Conservation (phyloP, 2,329 filamentous ascomycete species). For the Gnomoniopsis smithogilvyi region DNA sequence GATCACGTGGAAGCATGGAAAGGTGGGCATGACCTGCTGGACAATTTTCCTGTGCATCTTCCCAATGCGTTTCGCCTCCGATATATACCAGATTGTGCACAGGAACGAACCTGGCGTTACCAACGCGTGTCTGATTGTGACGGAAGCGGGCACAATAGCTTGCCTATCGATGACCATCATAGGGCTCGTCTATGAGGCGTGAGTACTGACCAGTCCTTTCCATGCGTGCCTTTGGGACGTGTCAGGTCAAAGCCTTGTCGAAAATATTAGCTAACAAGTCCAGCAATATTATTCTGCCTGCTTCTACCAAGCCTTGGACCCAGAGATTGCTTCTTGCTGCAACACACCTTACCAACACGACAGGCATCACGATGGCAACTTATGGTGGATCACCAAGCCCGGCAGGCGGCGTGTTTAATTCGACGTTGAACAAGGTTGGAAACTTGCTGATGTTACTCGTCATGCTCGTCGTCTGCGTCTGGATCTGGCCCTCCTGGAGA, state of each 20-base stretch:
- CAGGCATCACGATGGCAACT: constrained; percentile 19
- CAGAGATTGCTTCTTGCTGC: constrained; percentile 23
- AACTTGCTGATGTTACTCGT: constrained; percentile 23
- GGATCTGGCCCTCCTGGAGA: constrained; percentile 22
- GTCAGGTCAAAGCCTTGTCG: not conserved
- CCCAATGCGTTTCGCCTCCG: constrained; percentile 21
- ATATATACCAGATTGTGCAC: constrained; percentile 24
- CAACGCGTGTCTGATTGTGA: constrained; percentile 25
- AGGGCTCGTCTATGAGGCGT: constrained; percentile 28
- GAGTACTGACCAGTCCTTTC: not conserved
- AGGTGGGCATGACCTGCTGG: constrained; percentile 28
- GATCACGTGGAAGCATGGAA: constrained; percentile 28
- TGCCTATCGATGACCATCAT: constrained; percentile 2
- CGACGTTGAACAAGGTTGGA: constrained; percentile 19
- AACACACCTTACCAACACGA: constrained; percentile 22
- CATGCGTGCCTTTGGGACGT: not conserved
- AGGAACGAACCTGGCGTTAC: constrained; percentile 20
- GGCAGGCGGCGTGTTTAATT: constrained; percentile 18
- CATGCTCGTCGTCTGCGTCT: constrained; percentile 20
- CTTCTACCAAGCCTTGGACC: constrained; percentile 1
- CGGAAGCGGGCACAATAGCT: constrained; percentile 25
- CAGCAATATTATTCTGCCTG: constrained; percentile 11
- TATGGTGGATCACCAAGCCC: constrained; percentile 20
- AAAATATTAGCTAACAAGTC: not conserved
- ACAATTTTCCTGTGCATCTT: constrained; percentile 27